Evolutionary conservation across 306 rosid genomes (phyloP).

Genomic region (Alnus rubra): DNA sequence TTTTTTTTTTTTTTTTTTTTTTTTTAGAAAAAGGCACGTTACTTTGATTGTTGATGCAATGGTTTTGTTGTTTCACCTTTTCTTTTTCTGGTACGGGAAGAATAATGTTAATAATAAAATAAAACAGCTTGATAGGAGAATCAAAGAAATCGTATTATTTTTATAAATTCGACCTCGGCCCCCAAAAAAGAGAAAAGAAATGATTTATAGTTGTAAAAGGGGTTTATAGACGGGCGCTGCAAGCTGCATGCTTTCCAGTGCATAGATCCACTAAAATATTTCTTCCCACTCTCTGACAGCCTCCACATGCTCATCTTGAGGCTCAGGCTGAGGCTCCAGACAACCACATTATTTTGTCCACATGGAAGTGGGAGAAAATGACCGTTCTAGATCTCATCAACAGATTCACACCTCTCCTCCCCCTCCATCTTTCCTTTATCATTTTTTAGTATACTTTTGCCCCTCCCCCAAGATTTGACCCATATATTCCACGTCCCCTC

Average conservation of each 20-base stretch:
- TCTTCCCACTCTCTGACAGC: conserved; percentile 56
- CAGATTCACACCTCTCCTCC: conserved; percentile 37
- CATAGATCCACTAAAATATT: conserved; percentile 41
- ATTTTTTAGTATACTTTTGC: conserved; percentile 6
- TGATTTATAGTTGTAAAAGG: neutral
- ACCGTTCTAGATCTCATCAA: conserved; percentile 51
- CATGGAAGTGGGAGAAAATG: conserved; percentile 48
- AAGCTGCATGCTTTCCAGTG: conserved; percentile 41
- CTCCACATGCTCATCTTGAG: conserved; percentile 59
- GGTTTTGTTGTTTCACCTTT: too few relatives aligned
- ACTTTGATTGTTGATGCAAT: too few relatives aligned
- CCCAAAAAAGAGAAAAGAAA: too few relatives aligned
- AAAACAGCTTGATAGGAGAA: too few relatives aligned
- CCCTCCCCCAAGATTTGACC: conserved; percentile 32
- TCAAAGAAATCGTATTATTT: too few relatives aligned
- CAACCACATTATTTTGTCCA: conserved; percentile 74
- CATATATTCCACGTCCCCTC: conserved; percentile 32
- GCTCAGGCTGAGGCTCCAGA: conserved; percentile 30
- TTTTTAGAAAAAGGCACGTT: too few relatives aligned
- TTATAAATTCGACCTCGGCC: too few relatives aligned
- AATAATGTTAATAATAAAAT: too few relatives aligned
- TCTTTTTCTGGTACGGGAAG: too few relatives aligned
- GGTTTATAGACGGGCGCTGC: conserved; percentile 12
- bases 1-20: too few relatives aligned
- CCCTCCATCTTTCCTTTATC: conserved; percentile 7